Percentiles rank a stretch among this genome's conserved stretches.
Conservation (phyloP, 1,284 basidiomycete genomes). For the Stereum hirsutum region DNA sequence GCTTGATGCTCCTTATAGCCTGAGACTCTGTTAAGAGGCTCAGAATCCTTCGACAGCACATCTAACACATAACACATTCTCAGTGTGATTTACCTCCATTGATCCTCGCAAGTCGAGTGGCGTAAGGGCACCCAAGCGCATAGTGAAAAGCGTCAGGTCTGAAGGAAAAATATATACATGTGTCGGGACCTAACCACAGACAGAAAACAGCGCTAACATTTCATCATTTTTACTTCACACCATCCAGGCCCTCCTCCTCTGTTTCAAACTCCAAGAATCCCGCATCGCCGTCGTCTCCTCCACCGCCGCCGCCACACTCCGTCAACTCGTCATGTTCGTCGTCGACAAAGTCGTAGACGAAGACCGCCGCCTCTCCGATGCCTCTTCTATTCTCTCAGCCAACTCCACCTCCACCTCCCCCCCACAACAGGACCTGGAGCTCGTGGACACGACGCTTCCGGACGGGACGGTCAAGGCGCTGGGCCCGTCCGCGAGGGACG, state of each 20-base stretch:
- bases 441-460: constrained; percentile 46
- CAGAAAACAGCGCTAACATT: too few species aligned
- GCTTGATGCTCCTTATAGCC: too few species aligned
- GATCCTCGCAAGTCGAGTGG: too few species aligned
- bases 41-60: too few species aligned
- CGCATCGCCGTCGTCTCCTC: constrained; percentile 94
- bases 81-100: too few species aligned
- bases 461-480: constrained; percentile 54
- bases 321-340: constrained; percentile 96
- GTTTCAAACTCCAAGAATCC: constrained; percentile 93
- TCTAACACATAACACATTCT: too few species aligned
- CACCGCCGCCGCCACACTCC: constrained; percentile 92
- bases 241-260: constrained; percentile 76
- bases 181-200: too few species aligned
- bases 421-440: constrained; percentile 17
- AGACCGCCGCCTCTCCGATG: constrained; percentile 32
- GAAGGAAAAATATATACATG: background rate
- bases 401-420: constrained; percentile 21
- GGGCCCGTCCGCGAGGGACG: constrained; percentile 78
- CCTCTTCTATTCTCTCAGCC: too few species aligned
- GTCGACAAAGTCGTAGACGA: constrained; percentile 91
- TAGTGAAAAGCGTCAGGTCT: background rate
- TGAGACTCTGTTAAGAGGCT: too few species aligned
- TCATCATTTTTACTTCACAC: too few species aligned
- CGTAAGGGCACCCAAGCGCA: too few species aligned